These are phyloP conservation scores for Mycena sp. DNA, from an alignment of 1,284 basidiomycete genomes.

Conservation along the genomic window DNA sequence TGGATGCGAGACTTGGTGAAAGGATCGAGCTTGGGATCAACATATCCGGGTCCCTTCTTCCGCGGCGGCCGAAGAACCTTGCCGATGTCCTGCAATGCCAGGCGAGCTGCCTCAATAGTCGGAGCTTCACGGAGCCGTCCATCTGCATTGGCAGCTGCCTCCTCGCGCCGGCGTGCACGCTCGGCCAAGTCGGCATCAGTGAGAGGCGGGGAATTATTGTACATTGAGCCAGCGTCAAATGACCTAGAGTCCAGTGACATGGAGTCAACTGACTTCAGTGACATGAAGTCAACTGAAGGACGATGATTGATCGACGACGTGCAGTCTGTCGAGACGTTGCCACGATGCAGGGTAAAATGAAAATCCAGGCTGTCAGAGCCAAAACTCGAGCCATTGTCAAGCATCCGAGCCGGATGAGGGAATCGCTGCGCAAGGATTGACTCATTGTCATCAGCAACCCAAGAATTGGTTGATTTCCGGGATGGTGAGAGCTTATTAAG, in stretches of 20 bases:
- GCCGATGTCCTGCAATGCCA: not conserved
- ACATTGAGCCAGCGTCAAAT: too few relatives aligned
- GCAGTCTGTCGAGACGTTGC: not conserved
- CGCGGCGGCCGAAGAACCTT: conserved; percentile 4
- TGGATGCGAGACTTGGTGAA: conserved; percentile 2
- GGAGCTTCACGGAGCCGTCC: not conserved
- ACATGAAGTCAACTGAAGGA: too few relatives aligned
- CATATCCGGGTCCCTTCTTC: conserved; percentile 11
- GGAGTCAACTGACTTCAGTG: conserved; percentile 1
- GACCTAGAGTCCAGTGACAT: not conserved
- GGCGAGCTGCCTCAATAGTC: not conserved
- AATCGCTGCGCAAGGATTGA: too few relatives aligned
- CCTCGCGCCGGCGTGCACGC: not conserved
- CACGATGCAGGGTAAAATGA: not conserved
- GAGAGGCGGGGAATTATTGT: too few relatives aligned
- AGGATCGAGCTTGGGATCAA: conserved; percentile 7
- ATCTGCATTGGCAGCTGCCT: not conserved
- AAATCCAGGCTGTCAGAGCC: not conserved
- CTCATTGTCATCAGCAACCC: too few relatives aligned
- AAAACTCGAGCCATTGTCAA: not conserved
- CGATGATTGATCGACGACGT: too few relatives aligned
- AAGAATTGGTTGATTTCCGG: not conserved
- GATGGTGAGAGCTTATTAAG: not conserved
- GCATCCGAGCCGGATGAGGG: too few relatives aligned
- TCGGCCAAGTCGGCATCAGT: not conserved